phyloP scores from a whole-genome alignment of 2,329 filamentous ascomycete species.

The Cladorrhinum sp. region DNA sequence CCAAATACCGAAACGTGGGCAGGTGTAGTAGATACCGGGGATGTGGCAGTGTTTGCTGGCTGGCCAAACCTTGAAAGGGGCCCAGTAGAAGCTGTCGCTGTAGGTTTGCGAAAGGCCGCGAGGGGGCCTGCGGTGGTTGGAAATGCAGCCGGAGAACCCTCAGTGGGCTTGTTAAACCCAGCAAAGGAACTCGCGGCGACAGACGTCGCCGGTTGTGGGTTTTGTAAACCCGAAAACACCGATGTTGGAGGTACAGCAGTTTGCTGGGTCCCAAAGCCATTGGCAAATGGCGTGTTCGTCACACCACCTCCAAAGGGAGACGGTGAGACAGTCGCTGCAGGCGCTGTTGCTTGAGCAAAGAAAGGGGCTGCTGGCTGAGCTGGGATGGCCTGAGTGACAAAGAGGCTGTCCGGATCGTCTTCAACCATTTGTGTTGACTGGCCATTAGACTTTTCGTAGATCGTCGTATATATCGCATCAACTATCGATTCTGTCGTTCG shows the following conservation, averaged over 20 bases:
- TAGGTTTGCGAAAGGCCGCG: neutral
- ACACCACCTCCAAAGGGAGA: neutral
- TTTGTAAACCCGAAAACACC: neutral
- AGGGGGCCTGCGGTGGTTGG: neutral
- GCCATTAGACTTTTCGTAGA: conserved; percentile 41
- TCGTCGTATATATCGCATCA: conserved; percentile 54
- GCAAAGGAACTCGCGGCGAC: neutral
- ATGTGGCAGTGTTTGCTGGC: conserved; percentile 1
- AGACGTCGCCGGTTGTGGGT: neutral
- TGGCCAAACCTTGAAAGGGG: conserved; percentile 2
- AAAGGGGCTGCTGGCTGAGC: conserved; percentile 3
- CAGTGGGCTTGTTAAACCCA: neutral
- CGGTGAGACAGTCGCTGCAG: neutral
- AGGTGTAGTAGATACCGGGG: neutral
- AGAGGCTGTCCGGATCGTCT: conserved; percentile 26
- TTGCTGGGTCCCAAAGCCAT: neutral
- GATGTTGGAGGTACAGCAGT: neutral
- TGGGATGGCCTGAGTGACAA: conserved; percentile 23
- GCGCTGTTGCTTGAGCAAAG: neutral
- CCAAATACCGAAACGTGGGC: neutral
- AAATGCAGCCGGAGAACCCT: neutral
- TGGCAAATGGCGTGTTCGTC: neutral
- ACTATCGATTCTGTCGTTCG: conserved; percentile 50
- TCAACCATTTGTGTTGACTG: conserved; percentile 6
- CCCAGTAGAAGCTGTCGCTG: neutral